Percentiles rank a stretch among this genome's conserved stretches.
These are phyloP conservation scores for Paracorniculantispora psalliotae DNA, from an alignment of 2,329 filamentous ascomycete genomes.

Conservation along the genomic window DNA sequence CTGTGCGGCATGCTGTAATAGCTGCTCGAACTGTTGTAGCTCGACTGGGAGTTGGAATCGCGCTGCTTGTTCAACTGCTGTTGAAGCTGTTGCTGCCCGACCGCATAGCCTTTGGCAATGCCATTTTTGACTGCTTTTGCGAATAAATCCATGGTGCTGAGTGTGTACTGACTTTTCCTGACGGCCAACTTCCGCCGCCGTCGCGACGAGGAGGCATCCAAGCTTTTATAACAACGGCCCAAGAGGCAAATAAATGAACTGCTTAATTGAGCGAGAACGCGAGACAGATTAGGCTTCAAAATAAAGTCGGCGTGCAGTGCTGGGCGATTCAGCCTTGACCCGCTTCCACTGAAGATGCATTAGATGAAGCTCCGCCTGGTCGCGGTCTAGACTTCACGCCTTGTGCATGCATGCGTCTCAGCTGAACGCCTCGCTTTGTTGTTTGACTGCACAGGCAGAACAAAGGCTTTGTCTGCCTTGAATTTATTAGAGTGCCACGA, in stretches of 20 bases:
- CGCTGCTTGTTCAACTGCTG: slow-evolving; percentile 16
- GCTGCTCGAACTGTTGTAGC: not conserved
- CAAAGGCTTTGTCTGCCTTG: too few relatives aligned
- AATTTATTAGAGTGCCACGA: too few relatives aligned
- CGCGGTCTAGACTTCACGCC: slow-evolving; percentile 3
- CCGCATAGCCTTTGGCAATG: slow-evolving; percentile 16
- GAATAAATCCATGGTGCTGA: slow-evolving; percentile 15
- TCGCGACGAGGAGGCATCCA: not conserved
- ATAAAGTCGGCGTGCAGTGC: not conserved
- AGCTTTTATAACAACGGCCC: not conserved
- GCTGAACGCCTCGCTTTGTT: not conserved
- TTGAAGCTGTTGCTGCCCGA: slow-evolving; percentile 17
- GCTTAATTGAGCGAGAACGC: not conserved
- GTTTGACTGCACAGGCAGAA: not conserved
- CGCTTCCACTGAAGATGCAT: not conserved
- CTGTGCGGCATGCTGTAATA: not conserved
- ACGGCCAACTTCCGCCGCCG: not conserved
- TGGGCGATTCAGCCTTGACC: slow-evolving; percentile 5
- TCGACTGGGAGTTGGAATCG: not conserved
- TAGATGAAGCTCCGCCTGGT: not conserved
- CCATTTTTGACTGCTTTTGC: slow-evolving; percentile 16
- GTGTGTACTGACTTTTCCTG: too few relatives aligned
- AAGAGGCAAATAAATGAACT: not conserved
- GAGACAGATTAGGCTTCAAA: slow-evolving; percentile 2
- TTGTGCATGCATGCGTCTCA: not conserved